phyloP scores from a whole-genome alignment of 768 basidiomycete genomes.

The Arthromyces matolae region DNA sequence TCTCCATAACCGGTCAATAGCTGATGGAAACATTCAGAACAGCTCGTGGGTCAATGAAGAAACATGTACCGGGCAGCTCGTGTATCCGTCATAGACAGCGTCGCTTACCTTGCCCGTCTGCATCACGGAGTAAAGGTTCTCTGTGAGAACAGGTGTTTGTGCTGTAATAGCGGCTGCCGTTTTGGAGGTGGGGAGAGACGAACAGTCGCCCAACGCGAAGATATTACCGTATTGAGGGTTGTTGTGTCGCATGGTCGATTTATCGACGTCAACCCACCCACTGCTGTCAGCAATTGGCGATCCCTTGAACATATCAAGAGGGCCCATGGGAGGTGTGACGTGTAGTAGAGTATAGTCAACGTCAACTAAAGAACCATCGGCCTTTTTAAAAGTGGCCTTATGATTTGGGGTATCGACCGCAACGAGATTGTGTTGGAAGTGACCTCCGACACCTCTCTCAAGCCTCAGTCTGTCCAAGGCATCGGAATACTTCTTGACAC shows the following conservation, averaged over 20 bases:
- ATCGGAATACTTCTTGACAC: constrained; percentile 93
- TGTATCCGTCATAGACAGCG: constrained; percentile 85
- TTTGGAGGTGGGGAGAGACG: constrained; percentile 90
- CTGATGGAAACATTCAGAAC: constrained; percentile 40
- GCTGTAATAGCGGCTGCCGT: constrained; percentile 92
- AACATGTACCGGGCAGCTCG: constrained; percentile 74
- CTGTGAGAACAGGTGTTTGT: constrained; percentile 86
- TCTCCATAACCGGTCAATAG: constrained; percentile 79
- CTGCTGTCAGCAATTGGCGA: constrained; percentile 75
- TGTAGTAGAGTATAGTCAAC: constrained; percentile 83
- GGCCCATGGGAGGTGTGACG: constrained; percentile 90
- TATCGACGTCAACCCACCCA: constrained; percentile 90
- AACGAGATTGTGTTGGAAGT: constrained; percentile 81
- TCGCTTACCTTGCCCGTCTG: constrained; percentile 65
- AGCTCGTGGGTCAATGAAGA: too few species aligned
- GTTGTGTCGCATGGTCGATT: constrained; percentile 74
- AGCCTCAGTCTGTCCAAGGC: constrained; percentile 75
- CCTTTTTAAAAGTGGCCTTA: constrained; percentile 81
- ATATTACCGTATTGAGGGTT: constrained; percentile 80
- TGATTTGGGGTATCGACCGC: constrained; percentile 66
- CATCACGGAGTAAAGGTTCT: constrained; percentile 79
- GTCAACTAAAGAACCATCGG: constrained; percentile 64
- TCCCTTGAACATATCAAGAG: constrained; percentile 72
- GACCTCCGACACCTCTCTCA: constrained; percentile 74
- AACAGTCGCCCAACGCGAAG: constrained; percentile 90